Base-by-base conservation (phyloP, 2,329 filamentous ascomycete genomes). In the Colletotrichum sp. region DNA sequence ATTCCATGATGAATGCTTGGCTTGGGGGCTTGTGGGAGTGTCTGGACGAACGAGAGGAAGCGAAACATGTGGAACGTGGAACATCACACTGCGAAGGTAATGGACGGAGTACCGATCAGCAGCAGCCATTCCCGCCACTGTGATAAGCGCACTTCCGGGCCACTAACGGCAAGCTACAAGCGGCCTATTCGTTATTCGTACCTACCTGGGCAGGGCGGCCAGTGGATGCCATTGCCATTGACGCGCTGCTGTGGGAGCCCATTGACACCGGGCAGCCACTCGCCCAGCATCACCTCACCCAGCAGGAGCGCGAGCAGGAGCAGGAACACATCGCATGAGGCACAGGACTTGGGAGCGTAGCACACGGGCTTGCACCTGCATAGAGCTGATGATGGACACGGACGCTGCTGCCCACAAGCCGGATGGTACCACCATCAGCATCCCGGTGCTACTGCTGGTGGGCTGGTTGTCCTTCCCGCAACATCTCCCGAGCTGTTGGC, bases 51-150 rank as follows among this genome's bases (percentile, higher is more conserved):
- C 32, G 62, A 66, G 28, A 43, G 36, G 34, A 48, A 62, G 32
- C 34, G 13, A 22, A 70, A 66, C 25, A 56, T 48, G 70, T 67
- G 62, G 28, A 52, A 52, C 43, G n/a, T 52, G n/a, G 43, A 52
- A 52, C 43, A 52, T 4, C 10, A 6, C 43, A 52, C 18, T 48
- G 18, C 36, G 36, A 12, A 61, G 55, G 27, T 34, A 32, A 9
- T 16, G 56, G 18, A 64, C 62, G 62, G 69, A 67, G 73, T 22
- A 75, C 73, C 73, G 72, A 66, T 71, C 62, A 64, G 68, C 43
- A 52, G 43, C 43, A 52, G 43, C 43, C 43, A 52, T 52, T 52
- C 43, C 43, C 43, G 43, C 43, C 43, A 52, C 61, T 72, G 62
- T 30, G 69, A 43, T 72, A 36, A 71, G 55, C 28, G 39, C 73